Conservation (phyloP, 257 asterid species). For the Scutellaria galericulata region DNA sequence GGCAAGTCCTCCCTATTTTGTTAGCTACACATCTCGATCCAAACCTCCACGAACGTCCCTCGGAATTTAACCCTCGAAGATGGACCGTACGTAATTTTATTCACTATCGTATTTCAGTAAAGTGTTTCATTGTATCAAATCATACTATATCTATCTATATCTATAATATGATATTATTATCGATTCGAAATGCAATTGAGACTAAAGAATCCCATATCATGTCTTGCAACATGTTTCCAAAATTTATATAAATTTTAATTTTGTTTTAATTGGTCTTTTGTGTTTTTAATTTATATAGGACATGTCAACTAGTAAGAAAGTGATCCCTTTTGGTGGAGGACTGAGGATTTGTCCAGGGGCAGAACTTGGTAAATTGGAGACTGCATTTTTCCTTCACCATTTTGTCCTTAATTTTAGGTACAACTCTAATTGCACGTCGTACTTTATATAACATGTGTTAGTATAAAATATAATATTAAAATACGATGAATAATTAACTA, state of each 20-base stretch:
- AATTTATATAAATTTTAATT: background rate
- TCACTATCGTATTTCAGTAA: too few species aligned
- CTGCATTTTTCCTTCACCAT: slow-evolving; percentile 80
- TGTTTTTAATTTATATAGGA: slow-evolving; percentile 39
- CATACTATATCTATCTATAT: background rate
- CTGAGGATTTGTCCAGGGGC: slow-evolving; percentile 76
- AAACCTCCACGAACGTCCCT: slow-evolving; percentile 57
- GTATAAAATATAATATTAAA: background rate
- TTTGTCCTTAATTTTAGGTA: slow-evolving; percentile 71
- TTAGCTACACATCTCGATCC: slow-evolving; percentile 76
- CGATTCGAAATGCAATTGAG: background rate
- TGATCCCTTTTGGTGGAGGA: slow-evolving; percentile 77
- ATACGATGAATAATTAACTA: background rate
- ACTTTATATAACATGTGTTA: background rate
- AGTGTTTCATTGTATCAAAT: background rate
- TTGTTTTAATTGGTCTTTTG: background rate
- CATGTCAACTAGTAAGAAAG: slow-evolving; percentile 52
- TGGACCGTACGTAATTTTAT: slow-evolving; percentile 55
- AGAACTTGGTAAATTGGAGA: slow-evolving; percentile 73
- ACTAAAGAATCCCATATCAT: too few species aligned
- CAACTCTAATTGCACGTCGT: background rate
- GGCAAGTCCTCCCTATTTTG: slow-evolving; percentile 81
- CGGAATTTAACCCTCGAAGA: slow-evolving; percentile 72
- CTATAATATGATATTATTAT: background rate
- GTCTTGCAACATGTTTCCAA: too few species aligned